These are phyloP conservation scores for Arabidopsis arenosa DNA, from an alignment of 345 rosid species.

Conservation along the genomic window DNA sequence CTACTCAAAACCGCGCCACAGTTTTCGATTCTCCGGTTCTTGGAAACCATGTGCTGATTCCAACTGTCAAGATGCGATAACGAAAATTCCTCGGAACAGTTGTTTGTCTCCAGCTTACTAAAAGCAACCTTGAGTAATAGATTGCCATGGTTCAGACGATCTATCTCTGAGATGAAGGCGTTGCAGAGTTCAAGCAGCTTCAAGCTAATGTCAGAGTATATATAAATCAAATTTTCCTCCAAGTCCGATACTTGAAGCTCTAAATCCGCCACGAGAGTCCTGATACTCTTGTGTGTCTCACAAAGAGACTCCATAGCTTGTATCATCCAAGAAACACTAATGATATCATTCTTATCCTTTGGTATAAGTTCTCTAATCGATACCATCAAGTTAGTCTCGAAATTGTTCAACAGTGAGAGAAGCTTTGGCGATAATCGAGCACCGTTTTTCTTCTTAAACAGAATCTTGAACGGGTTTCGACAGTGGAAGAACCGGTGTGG, in stretches of 20 bases:
- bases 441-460: conserved; percentile 64
- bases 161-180: conserved; percentile 71
- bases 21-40: conserved; percentile 64
- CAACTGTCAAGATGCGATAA: conserved; percentile 63
- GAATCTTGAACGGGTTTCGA: conserved; percentile 72
- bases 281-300: conserved; percentile 68
- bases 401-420: conserved; percentile 50
- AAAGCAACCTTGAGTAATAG: conserved; percentile 68
- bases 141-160: conserved; percentile 72
- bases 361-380: conserved; percentile 65
- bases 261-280: conserved; percentile 57
- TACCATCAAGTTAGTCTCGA: conserved; percentile 65
- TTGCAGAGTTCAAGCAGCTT: conserved; percentile 80
- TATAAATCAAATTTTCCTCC: conserved; percentile 78
- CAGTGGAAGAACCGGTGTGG: conserved; percentile 56
- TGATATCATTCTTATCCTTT: conserved; percentile 54
- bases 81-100: conserved; percentile 35
- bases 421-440: conserved; percentile 52
- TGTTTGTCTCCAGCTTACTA: conserved; percentile 61
- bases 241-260: conserved; percentile 74
- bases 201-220: conserved; percentile 72
- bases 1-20: conserved; percentile 55
- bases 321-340: conserved; percentile 78
- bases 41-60: conserved; percentile 61
- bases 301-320: conserved; percentile 72